Evolutionary conservation across 2,329 filamentous ascomycete genomes (phyloP), one percentile per base, ranked within the genome.

Genomic region (Diaporthe velutina): DNA sequence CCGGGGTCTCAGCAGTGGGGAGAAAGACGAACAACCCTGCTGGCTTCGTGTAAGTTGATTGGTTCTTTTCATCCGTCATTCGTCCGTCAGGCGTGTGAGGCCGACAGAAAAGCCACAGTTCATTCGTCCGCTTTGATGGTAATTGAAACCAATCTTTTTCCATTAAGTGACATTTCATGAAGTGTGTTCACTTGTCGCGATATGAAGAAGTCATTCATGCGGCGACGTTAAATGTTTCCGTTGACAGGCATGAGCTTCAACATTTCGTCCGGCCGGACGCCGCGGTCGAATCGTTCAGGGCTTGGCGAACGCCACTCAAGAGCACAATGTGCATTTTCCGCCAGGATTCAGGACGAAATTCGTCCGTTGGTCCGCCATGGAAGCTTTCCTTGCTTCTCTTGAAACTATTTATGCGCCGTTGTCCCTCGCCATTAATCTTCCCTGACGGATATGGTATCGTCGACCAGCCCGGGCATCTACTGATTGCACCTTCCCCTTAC

Each of bases 11-110:
- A 30, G 19, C 1, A 30, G 61, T 50, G 45, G 12, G 48, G 45
- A 25, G 30, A 19, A 33, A 35, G 25, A 22, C 13, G 35, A 17
- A 64, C 4, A 57, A 28, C 35, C 35, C 54, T 17, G 25, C 33
- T 52, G 55, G 50, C 33, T 54, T 35, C 45, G 33, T 72, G 45
- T 72, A 72, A 72, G 70, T 64, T 52, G 45, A 72, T 72, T 72
- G 70, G 70, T 50, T 64, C 33, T n/a, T 64, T 17, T 52, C 25
- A 1, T 60, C 42, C 25, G 17, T 30, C 8, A 30, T 28, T 61
- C 17, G 70, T 25, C 42, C 40, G 55, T 12, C 8, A 50, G 2
- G 30, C 17, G n/a, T 15, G 15, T 28, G 15, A 42, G n/a, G 17
- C 40, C 38, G 48, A 38, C 9, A 17, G 10, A 70, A 2, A 19